phyloP scores from a whole-genome alignment of 768 basidiomycete species.

The Russula sp. region DNA sequence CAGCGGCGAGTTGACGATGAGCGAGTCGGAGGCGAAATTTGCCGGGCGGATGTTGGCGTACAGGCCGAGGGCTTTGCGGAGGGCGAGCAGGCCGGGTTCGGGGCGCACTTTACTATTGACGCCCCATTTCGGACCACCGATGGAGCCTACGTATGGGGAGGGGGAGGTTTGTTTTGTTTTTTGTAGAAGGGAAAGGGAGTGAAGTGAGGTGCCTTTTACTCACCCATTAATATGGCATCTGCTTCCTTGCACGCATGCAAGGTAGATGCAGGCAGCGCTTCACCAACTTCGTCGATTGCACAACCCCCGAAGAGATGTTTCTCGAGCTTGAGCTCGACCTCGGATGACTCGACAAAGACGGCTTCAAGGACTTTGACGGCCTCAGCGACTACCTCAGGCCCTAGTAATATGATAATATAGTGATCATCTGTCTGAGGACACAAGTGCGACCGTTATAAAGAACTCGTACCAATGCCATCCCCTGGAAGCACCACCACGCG shows the following conservation, averaged over 20 bases:
- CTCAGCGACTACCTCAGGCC: slow-evolving; percentile 85
- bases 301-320: slow-evolving; percentile 82
- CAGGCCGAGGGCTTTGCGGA: slow-evolving; percentile 89
- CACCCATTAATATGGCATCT: slow-evolving; percentile 95
- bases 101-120: slow-evolving; percentile 83
- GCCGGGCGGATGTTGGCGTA: slow-evolving; percentile 99
- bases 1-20: slow-evolving; percentile 83
- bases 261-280: slow-evolving; percentile 78
- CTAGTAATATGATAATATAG: slow-evolving; percentile 32
- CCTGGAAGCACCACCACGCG: slow-evolving; percentile 88
- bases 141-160: slow-evolving; percentile 58
- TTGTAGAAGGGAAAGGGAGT: neutral
- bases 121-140: slow-evolving; percentile 99
- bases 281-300: slow-evolving; percentile 85
- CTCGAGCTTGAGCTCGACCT: slow-evolving; percentile 68
- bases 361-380: slow-evolving; percentile 77
- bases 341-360: slow-evolving; percentile 51
- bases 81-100: slow-evolving; percentile 79
- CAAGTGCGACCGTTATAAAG: neutral
- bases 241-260: slow-evolving; percentile 85
- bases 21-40: slow-evolving; percentile 86
- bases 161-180: neutral
- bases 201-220: slow-evolving; percentile 17
- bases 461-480: slow-evolving; percentile 82
- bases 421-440: neutral